Evolutionary conservation across 306 rosid species (phyloP).

Genomic region (Amphicarpaea edgeworthii): DNA sequence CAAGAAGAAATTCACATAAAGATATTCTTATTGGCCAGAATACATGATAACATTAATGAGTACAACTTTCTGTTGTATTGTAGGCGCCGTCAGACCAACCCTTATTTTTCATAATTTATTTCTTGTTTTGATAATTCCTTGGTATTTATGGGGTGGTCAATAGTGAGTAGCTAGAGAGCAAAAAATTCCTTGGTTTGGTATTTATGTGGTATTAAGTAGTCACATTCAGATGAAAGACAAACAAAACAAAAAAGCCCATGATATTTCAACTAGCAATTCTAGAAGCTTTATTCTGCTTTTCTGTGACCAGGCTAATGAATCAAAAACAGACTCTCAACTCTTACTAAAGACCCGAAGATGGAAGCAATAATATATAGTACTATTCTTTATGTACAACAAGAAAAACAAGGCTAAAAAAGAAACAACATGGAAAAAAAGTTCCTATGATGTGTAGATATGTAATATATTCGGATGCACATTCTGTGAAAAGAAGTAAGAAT

Average conservation of each 20-base stretch:
- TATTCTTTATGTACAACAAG: constrained; percentile 26
- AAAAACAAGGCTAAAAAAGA: not conserved
- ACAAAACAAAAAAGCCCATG: not conserved
- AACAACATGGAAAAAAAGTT: not conserved
- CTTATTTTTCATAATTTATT: constrained; percentile 2
- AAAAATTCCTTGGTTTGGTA: not conserved
- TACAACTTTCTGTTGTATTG: not conserved
- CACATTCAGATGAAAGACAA: constrained; percentile 13
- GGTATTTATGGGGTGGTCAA: not conserved
- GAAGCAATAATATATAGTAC: not conserved
- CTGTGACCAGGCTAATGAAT: not conserved
- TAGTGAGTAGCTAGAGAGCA: not conserved
- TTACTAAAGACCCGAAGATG: not conserved
- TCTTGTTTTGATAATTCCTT: not conserved
- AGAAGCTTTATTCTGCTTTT: constrained; percentile 1
- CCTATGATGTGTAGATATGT: not conserved
- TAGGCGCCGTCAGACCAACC: constrained; percentile 20
- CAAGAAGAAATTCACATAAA: not conserved
- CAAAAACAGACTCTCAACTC: constrained; percentile 13
- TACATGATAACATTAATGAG: not conserved
- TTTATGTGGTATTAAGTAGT: not conserved
- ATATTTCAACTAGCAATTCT: constrained; percentile 37
- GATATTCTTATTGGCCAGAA: not conserved
- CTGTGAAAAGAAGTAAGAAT: no score
- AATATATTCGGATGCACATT: no score